Conservation (phyloP, 352 stramenopile genomes). For the Globisporangium megalacanthum region DNA sequence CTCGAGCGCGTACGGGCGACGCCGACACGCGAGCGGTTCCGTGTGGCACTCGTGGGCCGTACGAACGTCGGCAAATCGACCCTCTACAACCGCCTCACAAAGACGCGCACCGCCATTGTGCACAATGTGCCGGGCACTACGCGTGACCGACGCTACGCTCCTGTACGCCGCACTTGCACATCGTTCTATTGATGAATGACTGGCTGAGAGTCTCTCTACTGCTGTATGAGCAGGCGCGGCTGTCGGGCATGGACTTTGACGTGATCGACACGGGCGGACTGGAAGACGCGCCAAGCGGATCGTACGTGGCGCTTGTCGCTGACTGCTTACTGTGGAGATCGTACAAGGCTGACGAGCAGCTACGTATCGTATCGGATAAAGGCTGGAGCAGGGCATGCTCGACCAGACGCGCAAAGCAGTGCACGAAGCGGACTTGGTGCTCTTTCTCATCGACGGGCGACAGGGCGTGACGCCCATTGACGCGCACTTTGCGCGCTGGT, state of each 20-base stretch:
- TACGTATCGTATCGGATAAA: slow-evolving; percentile 7
- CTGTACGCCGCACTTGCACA: slow-evolving; percentile 11
- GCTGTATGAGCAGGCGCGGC: slow-evolving; percentile 22
- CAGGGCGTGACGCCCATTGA: slow-evolving; percentile 78
- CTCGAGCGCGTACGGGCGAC: slow-evolving; percentile 30
- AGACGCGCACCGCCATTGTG: slow-evolving; percentile 71
- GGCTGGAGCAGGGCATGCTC: slow-evolving; percentile 74
- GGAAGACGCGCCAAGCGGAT: slow-evolving; percentile 56
- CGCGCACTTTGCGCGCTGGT: slow-evolving; percentile 71
- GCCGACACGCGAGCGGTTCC: slow-evolving; percentile 45
- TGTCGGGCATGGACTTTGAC: slow-evolving; percentile 73
- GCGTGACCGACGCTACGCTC: slow-evolving; percentile 66
- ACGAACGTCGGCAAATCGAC: slow-evolving; percentile 86
- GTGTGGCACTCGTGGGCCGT: slow-evolving; percentile 72
- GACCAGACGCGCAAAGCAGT: slow-evolving; percentile 67
- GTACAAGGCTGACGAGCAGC: too few relatives aligned
- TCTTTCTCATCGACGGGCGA: slow-evolving; percentile 76
- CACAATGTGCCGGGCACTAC: slow-evolving; percentile 80
- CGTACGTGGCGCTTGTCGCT: slow-evolving; percentile 13
- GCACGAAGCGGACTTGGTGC: slow-evolving; percentile 73
- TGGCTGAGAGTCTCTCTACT: neutral
- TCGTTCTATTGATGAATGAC: too few relatives aligned
- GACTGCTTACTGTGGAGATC: neutral
- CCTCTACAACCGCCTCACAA: slow-evolving; percentile 82
- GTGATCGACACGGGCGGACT: slow-evolving; percentile 81